phyloP scores from a whole-genome alignment of 1,284 basidiomycete genomes.

The Melampsora occidentalis region DNA sequence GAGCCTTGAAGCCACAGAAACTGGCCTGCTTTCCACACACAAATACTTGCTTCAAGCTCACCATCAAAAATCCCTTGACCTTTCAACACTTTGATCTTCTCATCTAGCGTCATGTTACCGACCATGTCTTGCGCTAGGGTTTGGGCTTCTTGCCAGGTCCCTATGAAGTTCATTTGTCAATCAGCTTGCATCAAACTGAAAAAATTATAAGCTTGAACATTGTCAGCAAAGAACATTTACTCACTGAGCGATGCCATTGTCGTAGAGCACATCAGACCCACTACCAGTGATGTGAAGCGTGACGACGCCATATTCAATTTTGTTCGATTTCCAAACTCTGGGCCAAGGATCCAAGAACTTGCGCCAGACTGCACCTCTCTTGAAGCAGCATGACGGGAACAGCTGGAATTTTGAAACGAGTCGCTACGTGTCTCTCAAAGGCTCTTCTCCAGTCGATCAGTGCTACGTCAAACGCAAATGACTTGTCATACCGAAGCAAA shows the following conservation, averaged over 20 bases:
- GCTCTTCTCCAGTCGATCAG: too few species aligned
- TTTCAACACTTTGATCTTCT: constrained; percentile 22
- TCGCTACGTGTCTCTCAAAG: too few species aligned
- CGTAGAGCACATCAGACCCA: not conserved
- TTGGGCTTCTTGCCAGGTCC: constrained; percentile 13
- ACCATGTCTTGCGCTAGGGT: constrained; percentile 23
- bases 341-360: too few species aligned
- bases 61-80: constrained; percentile 1
- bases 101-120: constrained; percentile 35
- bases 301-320: not conserved
- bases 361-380: too few species aligned
- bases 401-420: too few species aligned
- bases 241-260: not conserved
- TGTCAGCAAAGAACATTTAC: not conserved
- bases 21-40: too few species aligned
- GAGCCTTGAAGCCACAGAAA: too few species aligned
- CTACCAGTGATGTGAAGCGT: not conserved
- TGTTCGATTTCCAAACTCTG: too few species aligned
- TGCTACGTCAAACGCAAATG: too few species aligned
- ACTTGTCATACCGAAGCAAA: too few species aligned
- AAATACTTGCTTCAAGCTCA: not conserved
- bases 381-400: too few species aligned
- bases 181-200: not conserved
- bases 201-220: not conserved
- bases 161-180: not conserved